Conservation (phyloP, 352 stramenopile genomes). For the Achlya hypogyna region DNA sequence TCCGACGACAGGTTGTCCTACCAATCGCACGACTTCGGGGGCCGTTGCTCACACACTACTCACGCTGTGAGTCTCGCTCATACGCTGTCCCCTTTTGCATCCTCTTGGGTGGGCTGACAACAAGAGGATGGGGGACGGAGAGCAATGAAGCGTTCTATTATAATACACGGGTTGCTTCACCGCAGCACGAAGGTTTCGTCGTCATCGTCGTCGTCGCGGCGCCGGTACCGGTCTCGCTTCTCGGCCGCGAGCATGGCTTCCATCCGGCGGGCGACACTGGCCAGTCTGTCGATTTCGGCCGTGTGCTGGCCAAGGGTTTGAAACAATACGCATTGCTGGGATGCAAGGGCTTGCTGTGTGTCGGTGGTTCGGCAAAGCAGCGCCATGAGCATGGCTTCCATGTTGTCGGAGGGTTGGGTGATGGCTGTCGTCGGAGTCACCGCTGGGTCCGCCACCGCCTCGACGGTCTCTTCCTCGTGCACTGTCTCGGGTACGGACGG, state of each 20-base stretch:
- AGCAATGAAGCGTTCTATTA: background rate
- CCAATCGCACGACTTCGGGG: no score
- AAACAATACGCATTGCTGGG: conserved; percentile 16
- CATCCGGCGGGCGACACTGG: conserved; percentile 4
- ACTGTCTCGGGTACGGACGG: background rate
- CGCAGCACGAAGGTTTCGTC: background rate
- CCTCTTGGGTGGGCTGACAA: background rate
- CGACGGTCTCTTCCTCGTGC: background rate
- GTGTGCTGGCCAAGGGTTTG: conserved; percentile 7
- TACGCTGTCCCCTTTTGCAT: background rate
- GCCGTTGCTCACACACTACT: no score
- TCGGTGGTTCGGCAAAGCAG: conserved; percentile 13
- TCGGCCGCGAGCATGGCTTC: conserved; percentile 4
- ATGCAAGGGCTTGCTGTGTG: conserved; percentile 13
- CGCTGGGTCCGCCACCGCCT: background rate
- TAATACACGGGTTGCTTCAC: background rate
- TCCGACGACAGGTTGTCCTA: no score
- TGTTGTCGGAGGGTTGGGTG: background rate
- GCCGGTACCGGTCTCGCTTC: background rate
- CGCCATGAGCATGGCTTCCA: conserved; percentile 19
- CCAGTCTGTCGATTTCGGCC: conserved; percentile 12
- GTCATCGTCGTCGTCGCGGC: background rate
- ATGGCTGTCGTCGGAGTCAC: background rate
- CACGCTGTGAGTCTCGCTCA: no score
- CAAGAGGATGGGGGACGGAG: background rate